These are phyloP conservation scores for Phytophthora tubulina DNA, from an alignment of 352 stramenopile species.

Conservation along the genomic window DNA sequence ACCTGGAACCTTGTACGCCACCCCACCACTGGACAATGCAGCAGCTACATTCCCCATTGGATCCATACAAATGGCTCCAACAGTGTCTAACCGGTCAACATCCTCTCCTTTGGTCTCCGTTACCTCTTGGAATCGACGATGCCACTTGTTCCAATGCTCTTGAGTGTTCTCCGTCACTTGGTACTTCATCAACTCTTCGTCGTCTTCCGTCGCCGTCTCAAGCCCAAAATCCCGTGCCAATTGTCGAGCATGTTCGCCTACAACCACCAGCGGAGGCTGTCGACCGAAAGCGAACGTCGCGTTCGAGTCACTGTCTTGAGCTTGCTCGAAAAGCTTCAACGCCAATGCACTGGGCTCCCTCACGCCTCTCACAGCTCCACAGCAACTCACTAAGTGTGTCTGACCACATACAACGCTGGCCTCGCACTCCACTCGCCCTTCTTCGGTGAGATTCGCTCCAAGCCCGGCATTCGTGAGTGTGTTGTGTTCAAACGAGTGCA, in stretches of 20 bases:
- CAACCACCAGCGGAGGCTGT: slow-evolving; percentile 66
- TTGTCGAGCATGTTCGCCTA: slow-evolving; percentile 51
- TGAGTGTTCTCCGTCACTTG: slow-evolving; percentile 49
- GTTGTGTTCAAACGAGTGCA: slow-evolving; percentile 60
- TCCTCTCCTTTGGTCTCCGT: slow-evolving; percentile 5
- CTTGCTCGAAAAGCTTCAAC: slow-evolving; percentile 50
- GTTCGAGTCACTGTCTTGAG: background rate
- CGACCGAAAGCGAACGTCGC: slow-evolving; percentile 47
- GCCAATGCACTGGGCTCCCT: slow-evolving; percentile 58
- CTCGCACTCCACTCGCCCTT: slow-evolving; percentile 64
- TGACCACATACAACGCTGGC: slow-evolving; percentile 61
- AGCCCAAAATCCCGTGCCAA: slow-evolving; percentile 52
- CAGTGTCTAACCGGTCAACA: slow-evolving; percentile 56
- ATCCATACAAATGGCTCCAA: slow-evolving; percentile 73
- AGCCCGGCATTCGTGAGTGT: slow-evolving; percentile 65
- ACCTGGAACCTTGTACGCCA: slow-evolving; percentile 72
- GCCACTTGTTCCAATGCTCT: slow-evolving; percentile 62
- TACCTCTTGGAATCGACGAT: slow-evolving; percentile 37
- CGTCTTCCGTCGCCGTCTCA: slow-evolving; percentile 37
- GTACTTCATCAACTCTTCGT: slow-evolving; percentile 38
- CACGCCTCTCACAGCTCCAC: slow-evolving; percentile 58
- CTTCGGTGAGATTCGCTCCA: slow-evolving; percentile 64
- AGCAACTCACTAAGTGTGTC: slow-evolving; percentile 49
- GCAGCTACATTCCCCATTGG: slow-evolving; percentile 59
- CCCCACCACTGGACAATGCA: slow-evolving; percentile 71